Evolutionary conservation across 208 protist genomes (phyloP).

Genomic region (Leishmania amazonensis): DNA sequence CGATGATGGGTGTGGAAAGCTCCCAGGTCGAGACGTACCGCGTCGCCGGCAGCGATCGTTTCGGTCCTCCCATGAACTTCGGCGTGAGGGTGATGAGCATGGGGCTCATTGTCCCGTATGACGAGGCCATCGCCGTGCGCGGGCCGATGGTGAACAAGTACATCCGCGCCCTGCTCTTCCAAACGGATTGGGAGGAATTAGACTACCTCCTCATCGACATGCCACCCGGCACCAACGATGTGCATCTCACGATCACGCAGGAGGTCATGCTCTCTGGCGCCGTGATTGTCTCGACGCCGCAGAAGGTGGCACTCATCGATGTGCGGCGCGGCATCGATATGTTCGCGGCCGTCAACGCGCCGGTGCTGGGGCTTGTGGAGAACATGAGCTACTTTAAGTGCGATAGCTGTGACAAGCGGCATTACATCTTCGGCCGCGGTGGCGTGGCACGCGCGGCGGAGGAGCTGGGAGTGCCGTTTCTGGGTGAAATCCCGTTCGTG

Average conservation of each 20-base stretch:
- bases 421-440: slow-evolving; percentile 94
- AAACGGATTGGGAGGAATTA: slow-evolving; percentile 92
- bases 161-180: slow-evolving; percentile 87
- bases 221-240: slow-evolving; percentile 93
- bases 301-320: slow-evolving; percentile 94
- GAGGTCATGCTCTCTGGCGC: slow-evolving; percentile 91
- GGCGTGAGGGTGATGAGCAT: slow-evolving; percentile 93
- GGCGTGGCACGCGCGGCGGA: slow-evolving; percentile 86
- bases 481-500: slow-evolving; percentile 94
- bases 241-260: slow-evolving; percentile 92
- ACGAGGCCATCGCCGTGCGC: slow-evolving; percentile 91
- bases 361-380: slow-evolving; percentile 96
- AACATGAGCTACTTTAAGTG: slow-evolving; percentile 99
- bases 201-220: slow-evolving; percentile 94
- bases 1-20: slow-evolving; percentile 83
- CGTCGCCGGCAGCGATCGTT: slow-evolving; percentile 79
- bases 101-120: slow-evolving; percentile 86
- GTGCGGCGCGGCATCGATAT: slow-evolving; percentile 93
- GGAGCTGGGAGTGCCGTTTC: slow-evolving; percentile 89
- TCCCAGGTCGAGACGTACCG: slow-evolving; percentile 89
- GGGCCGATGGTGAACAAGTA: slow-evolving; percentile 93
- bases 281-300: slow-evolving; percentile 97
- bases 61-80: slow-evolving; percentile 89
- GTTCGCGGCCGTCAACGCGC: slow-evolving; percentile 96
- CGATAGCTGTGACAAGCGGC: slow-evolving; percentile 80